phyloP scores from a whole-genome alignment of 1,284 basidiomycete genomes.

The Pseudozyma flocculosa region DNA sequence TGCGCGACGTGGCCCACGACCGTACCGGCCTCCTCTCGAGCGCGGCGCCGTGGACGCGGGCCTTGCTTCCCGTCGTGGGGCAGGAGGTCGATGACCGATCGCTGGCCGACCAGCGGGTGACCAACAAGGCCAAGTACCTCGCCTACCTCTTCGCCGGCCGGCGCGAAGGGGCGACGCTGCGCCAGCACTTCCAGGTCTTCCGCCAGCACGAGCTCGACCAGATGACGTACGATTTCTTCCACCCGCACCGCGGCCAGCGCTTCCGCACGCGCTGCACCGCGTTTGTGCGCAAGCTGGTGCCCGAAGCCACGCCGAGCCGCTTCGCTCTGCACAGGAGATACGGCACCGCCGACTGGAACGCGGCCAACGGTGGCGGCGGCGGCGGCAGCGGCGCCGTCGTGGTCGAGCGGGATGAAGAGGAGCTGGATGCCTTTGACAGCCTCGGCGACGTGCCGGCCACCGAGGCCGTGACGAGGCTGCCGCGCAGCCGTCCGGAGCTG shows the following conservation, averaged over 20 bases:
- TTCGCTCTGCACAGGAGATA: constrained; percentile 57
- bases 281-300: constrained; percentile 61
- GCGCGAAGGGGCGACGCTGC: constrained; percentile 6
- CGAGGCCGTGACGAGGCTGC: constrained; percentile 24
- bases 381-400: neutral
- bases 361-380: neutral
- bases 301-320: constrained; percentile 57
- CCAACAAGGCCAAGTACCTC: constrained; percentile 52
- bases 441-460: constrained; percentile 47
- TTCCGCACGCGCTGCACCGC: constrained; percentile 60
- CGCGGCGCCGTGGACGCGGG: constrained; percentile 42
- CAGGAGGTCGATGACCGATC: constrained; percentile 43
- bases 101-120: constrained; percentile 47
- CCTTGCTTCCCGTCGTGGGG: constrained; percentile 16
- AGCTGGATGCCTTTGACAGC: constrained; percentile 56
- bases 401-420: constrained; percentile 56
- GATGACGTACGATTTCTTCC: constrained; percentile 62
- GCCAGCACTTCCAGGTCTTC: constrained; percentile 48
- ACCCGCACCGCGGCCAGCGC: constrained; percentile 56
- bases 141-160: constrained; percentile 40
- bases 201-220: constrained; percentile 60
- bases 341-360: constrained; percentile 1
- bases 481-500: constrained; percentile 10
- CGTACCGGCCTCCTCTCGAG: constrained; percentile 1
- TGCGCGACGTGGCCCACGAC: constrained; percentile 1